Conservation (phyloP, 495 filamentous ascomycete genomes). For the Penicillium silybi region DNA sequence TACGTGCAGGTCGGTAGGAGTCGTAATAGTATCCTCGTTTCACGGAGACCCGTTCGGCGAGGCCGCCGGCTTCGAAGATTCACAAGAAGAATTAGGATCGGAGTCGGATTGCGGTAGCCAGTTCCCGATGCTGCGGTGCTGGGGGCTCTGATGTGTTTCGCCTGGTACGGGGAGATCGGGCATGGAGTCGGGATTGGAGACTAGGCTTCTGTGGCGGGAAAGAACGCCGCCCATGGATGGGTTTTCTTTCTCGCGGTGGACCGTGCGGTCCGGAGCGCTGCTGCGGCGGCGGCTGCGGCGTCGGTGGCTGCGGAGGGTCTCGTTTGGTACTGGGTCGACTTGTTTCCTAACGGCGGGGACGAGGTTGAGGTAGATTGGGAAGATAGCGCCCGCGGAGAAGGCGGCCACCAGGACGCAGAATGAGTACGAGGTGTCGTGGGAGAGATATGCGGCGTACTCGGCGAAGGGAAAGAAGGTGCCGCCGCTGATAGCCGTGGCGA, state of each 20-base stretch:
- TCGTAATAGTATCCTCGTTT: not conserved
- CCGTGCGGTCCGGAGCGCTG: slow-evolving; percentile 3
- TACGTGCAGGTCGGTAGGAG: not conserved
- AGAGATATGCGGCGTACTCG: slow-evolving; percentile 42
- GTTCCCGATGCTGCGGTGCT: not conserved
- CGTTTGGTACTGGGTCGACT: slow-evolving; percentile 53
- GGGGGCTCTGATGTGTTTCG: slow-evolving; percentile 10
- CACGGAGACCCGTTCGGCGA: not conserved
- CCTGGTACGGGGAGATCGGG: slow-evolving; percentile 25
- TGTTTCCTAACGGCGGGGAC: slow-evolving; percentile 55
- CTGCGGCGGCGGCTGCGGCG: slow-evolving; percentile 27
- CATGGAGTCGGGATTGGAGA: slow-evolving; percentile 28
- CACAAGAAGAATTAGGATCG: not conserved
- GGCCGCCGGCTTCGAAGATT: not conserved
- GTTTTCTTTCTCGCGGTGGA: slow-evolving; percentile 35
- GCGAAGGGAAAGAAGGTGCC: slow-evolving; percentile 56
- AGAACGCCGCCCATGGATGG: slow-evolving; percentile 34
- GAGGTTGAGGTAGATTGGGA: slow-evolving; percentile 58
- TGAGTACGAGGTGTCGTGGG: slow-evolving; percentile 41
- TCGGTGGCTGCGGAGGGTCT: slow-evolving; percentile 35
- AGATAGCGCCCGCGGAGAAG: slow-evolving; percentile 52
- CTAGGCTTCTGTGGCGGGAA: slow-evolving; percentile 37
- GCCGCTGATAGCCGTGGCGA: slow-evolving; percentile 55
- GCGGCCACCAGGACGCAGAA: slow-evolving; percentile 56
- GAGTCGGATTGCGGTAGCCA: not conserved